Evolutionary conservation across 306 rosid species (phyloP).

Genomic region (Cajanus cajan): DNA sequence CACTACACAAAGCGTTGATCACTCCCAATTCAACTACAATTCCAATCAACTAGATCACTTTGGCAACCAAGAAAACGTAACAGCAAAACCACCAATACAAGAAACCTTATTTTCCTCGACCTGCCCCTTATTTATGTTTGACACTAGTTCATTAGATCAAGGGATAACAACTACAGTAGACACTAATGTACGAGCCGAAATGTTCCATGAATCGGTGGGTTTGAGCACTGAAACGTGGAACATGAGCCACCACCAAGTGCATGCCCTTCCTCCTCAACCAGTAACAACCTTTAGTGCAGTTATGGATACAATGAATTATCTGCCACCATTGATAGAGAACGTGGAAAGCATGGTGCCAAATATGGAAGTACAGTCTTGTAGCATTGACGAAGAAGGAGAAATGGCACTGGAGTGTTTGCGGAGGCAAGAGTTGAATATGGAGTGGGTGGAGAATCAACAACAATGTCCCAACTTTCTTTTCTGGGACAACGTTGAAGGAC

Average conservation of each 20-base stretch:
- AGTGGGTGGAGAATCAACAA: slow-evolving; percentile 75
- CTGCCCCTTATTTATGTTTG: slow-evolving; percentile 80
- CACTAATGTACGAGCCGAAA: slow-evolving; percentile 37
- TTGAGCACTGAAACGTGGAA: slow-evolving; percentile 67
- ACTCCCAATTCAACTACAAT: slow-evolving; percentile 45
- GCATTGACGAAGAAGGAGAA: slow-evolving; percentile 58
- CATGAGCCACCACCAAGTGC: slow-evolving; percentile 56
- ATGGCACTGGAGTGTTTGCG: slow-evolving; percentile 62
- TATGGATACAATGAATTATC: slow-evolving; percentile 42
- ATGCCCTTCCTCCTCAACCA: slow-evolving; percentile 34
- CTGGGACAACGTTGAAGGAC: slow-evolving; percentile 78
- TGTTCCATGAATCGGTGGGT: slow-evolving; percentile 49
- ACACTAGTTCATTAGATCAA: slow-evolving; percentile 51
- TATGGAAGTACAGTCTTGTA: slow-evolving; percentile 50
- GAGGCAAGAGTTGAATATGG: slow-evolving; percentile 60
- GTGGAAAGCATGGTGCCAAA: slow-evolving; percentile 54
- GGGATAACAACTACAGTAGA: slow-evolving; percentile 15
- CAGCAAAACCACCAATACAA: slow-evolving; percentile 45
- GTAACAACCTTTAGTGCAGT: slow-evolving; percentile 26
- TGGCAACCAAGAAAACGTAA: slow-evolving; percentile 45
- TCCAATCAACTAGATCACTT: slow-evolving; percentile 56
- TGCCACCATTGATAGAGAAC: slow-evolving; percentile 83
- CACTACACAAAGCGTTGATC: slow-evolving; percentile 25
- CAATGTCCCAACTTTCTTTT: slow-evolving; percentile 74
- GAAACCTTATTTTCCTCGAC: slow-evolving; percentile 62